A percentile compares a stretch with the other conserved stretches of the same genome.
These are phyloP conservation scores for Lavandula angustifolia DNA, from an alignment of 257 asterid genomes.

Conservation along the genomic window DNA sequence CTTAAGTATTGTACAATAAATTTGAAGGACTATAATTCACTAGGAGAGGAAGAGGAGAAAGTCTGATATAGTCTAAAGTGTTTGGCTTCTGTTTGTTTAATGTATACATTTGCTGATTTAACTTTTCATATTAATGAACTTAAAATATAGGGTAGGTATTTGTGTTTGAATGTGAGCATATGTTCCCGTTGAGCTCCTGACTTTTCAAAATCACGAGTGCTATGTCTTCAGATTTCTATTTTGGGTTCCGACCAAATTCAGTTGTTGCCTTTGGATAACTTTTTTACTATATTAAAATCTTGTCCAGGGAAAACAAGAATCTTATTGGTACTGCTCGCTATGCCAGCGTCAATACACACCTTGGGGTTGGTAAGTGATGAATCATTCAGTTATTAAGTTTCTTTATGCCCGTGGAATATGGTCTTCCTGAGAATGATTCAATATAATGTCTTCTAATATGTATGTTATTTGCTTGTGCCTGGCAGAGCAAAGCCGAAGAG, in stretches of 20 bases:
- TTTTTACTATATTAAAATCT: slow-evolving; percentile 23
- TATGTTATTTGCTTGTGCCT: slow-evolving; percentile 28
- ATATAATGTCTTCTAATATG: slow-evolving; percentile 10
- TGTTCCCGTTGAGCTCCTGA: not conserved
- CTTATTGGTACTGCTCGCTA: slow-evolving; percentile 96
- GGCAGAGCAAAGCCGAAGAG: slow-evolving; percentile 95
- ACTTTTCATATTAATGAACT: slow-evolving; percentile 13
- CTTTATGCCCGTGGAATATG: slow-evolving; percentile 13
- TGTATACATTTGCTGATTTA: slow-evolving; percentile 23
- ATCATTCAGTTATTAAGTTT: slow-evolving; percentile 18
- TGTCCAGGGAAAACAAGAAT: slow-evolving; percentile 90
- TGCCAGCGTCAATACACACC: slow-evolving; percentile 95
- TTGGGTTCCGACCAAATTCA: slow-evolving; percentile 14
- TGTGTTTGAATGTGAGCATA: not conserved
- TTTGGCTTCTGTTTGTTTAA: not conserved
- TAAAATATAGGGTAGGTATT: slow-evolving; percentile 11
- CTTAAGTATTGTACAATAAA: not conserved
- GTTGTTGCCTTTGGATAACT: slow-evolving; percentile 9
- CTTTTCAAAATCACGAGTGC: not conserved
- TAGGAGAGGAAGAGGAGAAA: slow-evolving; percentile 15
- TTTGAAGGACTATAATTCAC: slow-evolving; percentile 6
- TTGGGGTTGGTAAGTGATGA: slow-evolving; percentile 81
- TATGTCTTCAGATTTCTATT: not conserved
- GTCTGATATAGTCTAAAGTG: not conserved
- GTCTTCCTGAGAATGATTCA: slow-evolving; percentile 21